Evolutionary conservation across 176 grass and related monocot genomes (phyloP).

Genomic region (Tuctoria greenei): DNA sequence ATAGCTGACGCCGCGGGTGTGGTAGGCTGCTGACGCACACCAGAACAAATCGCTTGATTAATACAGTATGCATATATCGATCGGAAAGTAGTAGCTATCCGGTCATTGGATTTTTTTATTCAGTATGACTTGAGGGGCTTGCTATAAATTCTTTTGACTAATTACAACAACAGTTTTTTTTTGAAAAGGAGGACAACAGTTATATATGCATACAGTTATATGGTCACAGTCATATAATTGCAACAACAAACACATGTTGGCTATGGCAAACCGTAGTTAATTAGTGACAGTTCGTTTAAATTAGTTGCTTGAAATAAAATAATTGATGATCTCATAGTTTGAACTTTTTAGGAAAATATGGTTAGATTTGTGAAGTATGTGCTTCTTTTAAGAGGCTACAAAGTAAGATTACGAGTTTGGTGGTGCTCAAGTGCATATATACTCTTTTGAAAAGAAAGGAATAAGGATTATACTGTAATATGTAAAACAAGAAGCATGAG

Average conservation of each 20-base stretch:
- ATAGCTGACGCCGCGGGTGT: not conserved
- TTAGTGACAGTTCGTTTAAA: not conserved
- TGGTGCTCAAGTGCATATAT: not conserved
- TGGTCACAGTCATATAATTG: not conserved
- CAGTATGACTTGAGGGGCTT: too few relatives aligned
- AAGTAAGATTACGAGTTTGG: not conserved
- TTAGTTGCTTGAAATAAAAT: not conserved
- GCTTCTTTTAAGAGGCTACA: not conserved
- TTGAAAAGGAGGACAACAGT: too few relatives aligned
- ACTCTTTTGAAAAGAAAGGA: not conserved
- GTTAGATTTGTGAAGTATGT: not conserved
- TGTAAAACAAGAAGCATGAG: not conserved
- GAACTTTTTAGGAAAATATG: not conserved
- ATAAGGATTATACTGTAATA: not conserved
- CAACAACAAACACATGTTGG: not conserved
- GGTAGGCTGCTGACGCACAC: not conserved
- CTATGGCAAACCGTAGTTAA: not conserved
- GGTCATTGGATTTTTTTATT: too few relatives aligned
- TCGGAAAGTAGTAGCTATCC: too few relatives aligned
- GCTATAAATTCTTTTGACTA: too few relatives aligned
- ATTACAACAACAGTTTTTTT: too few relatives aligned
- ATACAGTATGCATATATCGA: too few relatives aligned
- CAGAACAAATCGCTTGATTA: too few relatives aligned
- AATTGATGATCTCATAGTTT: not conserved
- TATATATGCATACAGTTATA: too few relatives aligned